Base-by-base conservation (phyloP, 331 rosid species). In the Quercus tomentella region DNA sequence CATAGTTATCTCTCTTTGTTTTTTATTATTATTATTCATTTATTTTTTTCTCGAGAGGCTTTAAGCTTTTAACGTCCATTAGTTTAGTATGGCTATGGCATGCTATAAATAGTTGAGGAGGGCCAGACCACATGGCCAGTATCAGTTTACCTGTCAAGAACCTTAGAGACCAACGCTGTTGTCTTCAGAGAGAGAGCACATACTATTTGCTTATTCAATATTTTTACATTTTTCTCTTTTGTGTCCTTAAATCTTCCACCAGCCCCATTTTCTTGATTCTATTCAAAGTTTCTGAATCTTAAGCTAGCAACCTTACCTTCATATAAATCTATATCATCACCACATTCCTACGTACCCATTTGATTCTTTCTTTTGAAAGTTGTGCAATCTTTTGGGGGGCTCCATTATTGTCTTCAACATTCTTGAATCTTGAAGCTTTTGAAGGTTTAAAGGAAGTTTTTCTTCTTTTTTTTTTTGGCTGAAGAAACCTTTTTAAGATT, bases 71-170 rank as follows among this genome's bases (percentile, higher is more conserved):
- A 87, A 91, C 94, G 97, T 96, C 93, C 94, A 86, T 80, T 81
- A 77, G 86, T 76, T 69, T 41, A 41, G 45, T 41, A 41, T 41
- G 45, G 45, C 45, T 41, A 62, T 76, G 83, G 71, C 89, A 88
- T 90, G 91, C 93, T 93, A 91, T 93, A 93, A 80, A 96, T 96
- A 87, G 88, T 78, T 23, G 87, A 75, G 61, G 79, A 31, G 82
- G 73, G 80, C 62, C 78, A 80, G 18, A 51, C 69, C 84, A 73
- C 82, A 74, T 20, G 81, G 77, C 51, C 33, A 83, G 75, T 41
- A 41, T 77, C 91, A 66, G 73, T 49, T 49, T 78, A 86, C 88
- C 78, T 84, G 83, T 85, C 84, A 84, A 82, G 78, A 78, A 70
- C 81, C 81, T 83, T 57, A 8, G 4, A 74, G 58, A 82, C 86